Base-by-base conservation (phyloP, 176 grass and related monocot species). In the Oryza meridionalis region DNA sequence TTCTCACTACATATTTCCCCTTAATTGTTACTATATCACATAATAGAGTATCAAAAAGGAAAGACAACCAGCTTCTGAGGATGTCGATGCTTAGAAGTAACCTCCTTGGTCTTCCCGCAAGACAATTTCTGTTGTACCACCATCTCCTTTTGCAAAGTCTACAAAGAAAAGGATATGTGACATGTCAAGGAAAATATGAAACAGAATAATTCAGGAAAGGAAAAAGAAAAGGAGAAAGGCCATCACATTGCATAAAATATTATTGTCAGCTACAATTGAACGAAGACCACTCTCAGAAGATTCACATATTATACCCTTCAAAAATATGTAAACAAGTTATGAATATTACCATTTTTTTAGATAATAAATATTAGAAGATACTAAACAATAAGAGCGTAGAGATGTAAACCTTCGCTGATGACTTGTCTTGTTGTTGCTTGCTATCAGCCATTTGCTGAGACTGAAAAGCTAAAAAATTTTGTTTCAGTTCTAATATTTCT, bases 61-160 rank as follows among this genome's bases (percentile, higher is more conserved):
- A 69, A 79, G 12, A 24, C 14, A n/a, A 61, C 24, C 68, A 78
- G 25, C 19, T 47, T 19, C 22, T 12, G 4, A 25, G 19, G 50
- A 62, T 17, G 9, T 7, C 50, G 53, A 70, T 35, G 63, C 19
- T 78, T 85, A 9, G 84, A 78, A n/a, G 84, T 85, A 64, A 85
- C 84, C 84, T 72, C 75, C 38, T 47, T 7, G 24, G 33, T 38
- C 29, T 79, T 65, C 15, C 29, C 24, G 64, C 24, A 19, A 3
- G 26, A 24, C 21, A 64, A 26, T 21, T 59, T 45, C 19, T 35
- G n/a, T 64, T 69, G 40, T 19, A 16, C 26, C 2, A 22, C 4
- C 5, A 70, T 70, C 65, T 78, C 22, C 25, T 14, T 76, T 70
- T 70, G 66, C 8, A 16, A 26, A 33, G 49, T 62, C 75, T 85